Evolutionary conservation across 768 basidiomycete genomes (phyloP).

Genomic region (Boletus coccyginus): DNA sequence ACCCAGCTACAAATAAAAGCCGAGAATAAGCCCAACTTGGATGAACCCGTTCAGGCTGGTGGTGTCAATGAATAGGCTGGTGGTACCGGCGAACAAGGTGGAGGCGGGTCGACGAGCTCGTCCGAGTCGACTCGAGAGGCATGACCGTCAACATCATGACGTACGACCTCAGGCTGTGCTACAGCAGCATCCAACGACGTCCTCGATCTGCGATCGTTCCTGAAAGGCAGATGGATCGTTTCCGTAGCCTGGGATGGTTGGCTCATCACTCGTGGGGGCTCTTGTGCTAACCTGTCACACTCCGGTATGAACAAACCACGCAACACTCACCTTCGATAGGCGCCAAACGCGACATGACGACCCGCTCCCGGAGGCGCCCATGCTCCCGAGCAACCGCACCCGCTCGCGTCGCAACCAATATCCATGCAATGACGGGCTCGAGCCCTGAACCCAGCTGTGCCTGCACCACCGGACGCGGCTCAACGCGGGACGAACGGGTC

Average conservation of each 20-base stretch:
- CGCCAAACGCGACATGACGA: too few species aligned
- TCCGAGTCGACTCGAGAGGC: too few species aligned
- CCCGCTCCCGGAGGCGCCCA: too few species aligned
- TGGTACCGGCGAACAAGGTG: neutral
- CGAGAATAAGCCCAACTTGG: too few species aligned
- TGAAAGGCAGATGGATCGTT: too few species aligned
- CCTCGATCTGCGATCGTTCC: neutral
- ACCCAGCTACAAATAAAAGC: too few species aligned
- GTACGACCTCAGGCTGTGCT: too few species aligned
- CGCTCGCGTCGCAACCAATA: neutral
- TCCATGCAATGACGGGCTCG: neutral
- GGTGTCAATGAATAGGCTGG: too few species aligned
- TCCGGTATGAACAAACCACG: neutral
- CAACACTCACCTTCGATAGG: neutral
- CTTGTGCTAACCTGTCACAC: neutral
- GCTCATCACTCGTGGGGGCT: too few species aligned
- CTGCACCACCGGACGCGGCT: neutral
- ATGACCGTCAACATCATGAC: too few species aligned
- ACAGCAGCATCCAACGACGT: neutral
- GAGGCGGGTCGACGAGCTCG: neutral
- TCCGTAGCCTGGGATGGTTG: neutral
- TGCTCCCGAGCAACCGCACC: neutral
- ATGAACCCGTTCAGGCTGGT: neutral
- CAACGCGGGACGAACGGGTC: neutral
- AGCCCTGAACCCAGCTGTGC: neutral